These are phyloP conservation scores for Paecilomyces dactylethromorphus DNA, from an alignment of 2,329 filamentous ascomycete species.

Conservation along the genomic window DNA sequence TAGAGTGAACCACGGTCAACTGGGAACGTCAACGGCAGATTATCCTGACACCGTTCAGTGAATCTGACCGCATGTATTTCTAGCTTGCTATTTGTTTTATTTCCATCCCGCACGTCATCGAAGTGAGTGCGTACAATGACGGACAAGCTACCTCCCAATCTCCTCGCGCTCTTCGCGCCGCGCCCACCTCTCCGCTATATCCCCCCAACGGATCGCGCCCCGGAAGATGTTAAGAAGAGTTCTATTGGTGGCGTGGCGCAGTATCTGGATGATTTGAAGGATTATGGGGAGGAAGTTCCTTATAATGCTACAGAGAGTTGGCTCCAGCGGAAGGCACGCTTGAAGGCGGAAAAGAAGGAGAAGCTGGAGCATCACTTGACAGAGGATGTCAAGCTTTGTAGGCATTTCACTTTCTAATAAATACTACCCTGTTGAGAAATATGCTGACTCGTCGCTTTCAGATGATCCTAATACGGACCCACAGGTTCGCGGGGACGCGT, in stretches of 20 bases:
- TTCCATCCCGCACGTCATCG: slow-evolving; percentile 13
- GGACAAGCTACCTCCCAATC: slow-evolving; percentile 87
- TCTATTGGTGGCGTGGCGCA: slow-evolving; percentile 66
- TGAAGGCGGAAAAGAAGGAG: slow-evolving; percentile 72
- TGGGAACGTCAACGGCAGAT: slow-evolving; percentile 4
- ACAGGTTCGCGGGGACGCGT: slow-evolving; percentile 86
- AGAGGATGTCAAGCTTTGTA: slow-evolving; percentile 62
- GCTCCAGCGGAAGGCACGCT: slow-evolving; percentile 78
- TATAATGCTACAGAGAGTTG: slow-evolving; percentile 86
- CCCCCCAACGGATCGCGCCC: slow-evolving; percentile 71
- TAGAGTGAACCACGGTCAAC: slow-evolving; percentile 6
- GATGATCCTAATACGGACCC: slow-evolving; percentile 79
- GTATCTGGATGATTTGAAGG: slow-evolving; percentile 65
- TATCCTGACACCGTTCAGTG: slow-evolving; percentile 10
- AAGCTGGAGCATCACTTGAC: slow-evolving; percentile 57
- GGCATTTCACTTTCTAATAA: slow-evolving; percentile 7
- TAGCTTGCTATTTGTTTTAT: slow-evolving; percentile 10
- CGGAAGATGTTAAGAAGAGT: slow-evolving; percentile 72
- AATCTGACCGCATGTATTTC: slow-evolving; percentile 9
- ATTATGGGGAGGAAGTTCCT: slow-evolving; percentile 70
- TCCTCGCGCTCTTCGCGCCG: slow-evolving; percentile 90
- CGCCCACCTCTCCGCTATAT: slow-evolving; percentile 88
- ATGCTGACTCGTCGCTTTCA: slow-evolving; percentile 26
- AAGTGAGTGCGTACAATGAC: slow-evolving; percentile 59
- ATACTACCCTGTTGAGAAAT: slow-evolving; percentile 7